Evolutionary conservation across 495 filamentous ascomycete genomes (phyloP), one percentile per base, ranked within the genome.

Genomic region (Immersiella caudata): DNA sequence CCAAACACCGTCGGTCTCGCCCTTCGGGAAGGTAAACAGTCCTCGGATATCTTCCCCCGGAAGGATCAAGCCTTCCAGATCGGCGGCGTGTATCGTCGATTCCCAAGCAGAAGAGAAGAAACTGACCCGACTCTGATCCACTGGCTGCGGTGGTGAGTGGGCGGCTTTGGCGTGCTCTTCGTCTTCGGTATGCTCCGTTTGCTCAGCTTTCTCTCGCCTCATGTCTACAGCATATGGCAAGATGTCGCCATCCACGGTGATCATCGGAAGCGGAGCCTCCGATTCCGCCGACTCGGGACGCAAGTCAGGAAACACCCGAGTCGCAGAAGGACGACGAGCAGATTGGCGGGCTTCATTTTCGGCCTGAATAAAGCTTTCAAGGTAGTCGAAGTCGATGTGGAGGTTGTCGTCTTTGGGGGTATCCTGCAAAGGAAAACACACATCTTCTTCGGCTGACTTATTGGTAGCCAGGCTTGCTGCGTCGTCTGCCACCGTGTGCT

Each of bases 81-180:
- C 92, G 0, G 91, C 85, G 26, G 95, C 92, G 73, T 97, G 93
- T 62, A 98, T 90, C 6, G 93, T 96, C 35, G 90, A 90, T 72
- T 97, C 93, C 71, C 91, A 89, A 35, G 94, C 91, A 0, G 96
- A 97, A 0, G 93, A 97, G 79, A 99, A 99, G 79, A 98, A 97
- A 65, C 92, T 94, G 77, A 95, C 97, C 0, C 94, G 88, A 75
- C 87, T 92, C 18, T 85, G 87, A 67, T 91, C 87, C 16, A 78
- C 63, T 25, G 76, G 72, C 50, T 74, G 70, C 35, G 72, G 79
- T 16, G 70, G 73, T 6, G 57, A 60, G 60, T 2, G 21, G 26
- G 33, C 49, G 14, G 24, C 16, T 54, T 67, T 73, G 49, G 51
- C 71, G 20, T 68, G 27, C 2, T 67, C 66, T 9, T 76, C 29